phyloP scores from a whole-genome alignment of 768 basidiomycete species.

The Russula griseocarnosa region DNA sequence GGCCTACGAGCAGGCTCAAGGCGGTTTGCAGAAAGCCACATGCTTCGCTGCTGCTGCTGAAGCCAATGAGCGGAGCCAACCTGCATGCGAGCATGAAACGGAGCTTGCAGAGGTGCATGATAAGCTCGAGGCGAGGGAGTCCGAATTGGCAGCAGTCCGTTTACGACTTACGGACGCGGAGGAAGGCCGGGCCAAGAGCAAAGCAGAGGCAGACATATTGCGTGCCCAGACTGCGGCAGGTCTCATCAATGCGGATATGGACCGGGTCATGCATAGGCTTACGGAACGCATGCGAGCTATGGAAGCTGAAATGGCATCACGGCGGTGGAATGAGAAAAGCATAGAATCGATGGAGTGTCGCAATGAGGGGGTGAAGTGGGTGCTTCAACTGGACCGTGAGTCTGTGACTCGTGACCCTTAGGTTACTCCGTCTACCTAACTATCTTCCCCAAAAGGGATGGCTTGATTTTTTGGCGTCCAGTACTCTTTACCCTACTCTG shows the following conservation, averaged over 20 bases:
- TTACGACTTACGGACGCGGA: conserved; percentile 58
- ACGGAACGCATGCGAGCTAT: conserved; percentile 58
- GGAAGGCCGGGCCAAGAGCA: conserved; percentile 85
- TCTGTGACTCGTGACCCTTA: too few relatives aligned
- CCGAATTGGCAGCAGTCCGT: too few relatives aligned
- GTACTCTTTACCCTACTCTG: too few relatives aligned
- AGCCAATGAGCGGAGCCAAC: conserved; percentile 58
- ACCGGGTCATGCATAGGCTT: conserved; percentile 52
- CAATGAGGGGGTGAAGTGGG: too few relatives aligned
- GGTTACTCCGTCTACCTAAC: too few relatives aligned
- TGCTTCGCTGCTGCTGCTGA: conserved; percentile 83
- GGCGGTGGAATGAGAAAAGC: too few relatives aligned
- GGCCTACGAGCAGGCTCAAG: conserved; percentile 56
- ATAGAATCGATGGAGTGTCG: too few relatives aligned
- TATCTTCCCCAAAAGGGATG: too few relatives aligned
- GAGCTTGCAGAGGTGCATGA: conserved; percentile 73
- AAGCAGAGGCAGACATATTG: conserved; percentile 89
- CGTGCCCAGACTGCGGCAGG: conserved; percentile 80
- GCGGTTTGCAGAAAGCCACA: conserved; percentile 47
- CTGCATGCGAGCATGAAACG: too few relatives aligned
- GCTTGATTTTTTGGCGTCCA: too few relatives aligned
- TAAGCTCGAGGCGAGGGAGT: conserved; percentile 56
- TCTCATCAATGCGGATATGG: conserved; percentile 47
- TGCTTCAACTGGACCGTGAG: too few relatives aligned
- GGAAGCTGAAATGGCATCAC: conserved; percentile 52